Percentiles rank a stretch among this genome's conserved stretches.
Evolutionary conservation across 257 asterid species (phyloP).

Genomic region (Nicotiana sylvestris): DNA sequence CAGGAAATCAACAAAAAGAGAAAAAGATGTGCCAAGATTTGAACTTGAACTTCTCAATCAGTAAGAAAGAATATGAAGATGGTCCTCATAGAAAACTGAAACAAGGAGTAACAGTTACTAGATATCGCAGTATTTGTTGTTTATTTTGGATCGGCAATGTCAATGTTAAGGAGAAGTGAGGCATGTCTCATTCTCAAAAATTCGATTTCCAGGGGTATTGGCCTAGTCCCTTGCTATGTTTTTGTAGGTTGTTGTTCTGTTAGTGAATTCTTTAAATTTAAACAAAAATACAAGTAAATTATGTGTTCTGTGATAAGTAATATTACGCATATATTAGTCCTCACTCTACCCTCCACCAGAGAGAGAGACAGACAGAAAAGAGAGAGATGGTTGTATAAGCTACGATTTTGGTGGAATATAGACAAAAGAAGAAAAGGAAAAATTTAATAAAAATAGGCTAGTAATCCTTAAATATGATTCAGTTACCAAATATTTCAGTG

Average conservation of each 20-base stretch:
- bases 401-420: not conserved
- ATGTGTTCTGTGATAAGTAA: not conserved
- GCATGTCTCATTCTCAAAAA: too few species aligned
- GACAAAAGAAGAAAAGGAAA: not conserved
- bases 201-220: not conserved
- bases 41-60: too few species aligned
- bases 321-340: not conserved
- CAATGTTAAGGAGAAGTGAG: too few species aligned
- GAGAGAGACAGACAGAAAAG: not conserved
- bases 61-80: too few species aligned
- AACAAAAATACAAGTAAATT: not conserved
- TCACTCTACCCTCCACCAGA: not conserved
- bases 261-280: not conserved
- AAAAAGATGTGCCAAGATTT: too few species aligned
- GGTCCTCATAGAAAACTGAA: too few species aligned
- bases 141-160: too few species aligned
- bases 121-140: too few species aligned
- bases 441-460: not conserved
- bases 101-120: too few species aligned
- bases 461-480: not conserved
- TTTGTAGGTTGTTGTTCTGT: not conserved
- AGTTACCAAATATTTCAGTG: not conserved
- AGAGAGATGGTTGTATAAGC: not conserved
- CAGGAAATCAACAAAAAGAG: too few species aligned
- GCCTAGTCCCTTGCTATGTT: not conserved